Evolutionary conservation across 495 filamentous ascomycete species (phyloP), one percentile per base, ranked within the genome.

Genomic region (Peziza echinospora): DNA sequence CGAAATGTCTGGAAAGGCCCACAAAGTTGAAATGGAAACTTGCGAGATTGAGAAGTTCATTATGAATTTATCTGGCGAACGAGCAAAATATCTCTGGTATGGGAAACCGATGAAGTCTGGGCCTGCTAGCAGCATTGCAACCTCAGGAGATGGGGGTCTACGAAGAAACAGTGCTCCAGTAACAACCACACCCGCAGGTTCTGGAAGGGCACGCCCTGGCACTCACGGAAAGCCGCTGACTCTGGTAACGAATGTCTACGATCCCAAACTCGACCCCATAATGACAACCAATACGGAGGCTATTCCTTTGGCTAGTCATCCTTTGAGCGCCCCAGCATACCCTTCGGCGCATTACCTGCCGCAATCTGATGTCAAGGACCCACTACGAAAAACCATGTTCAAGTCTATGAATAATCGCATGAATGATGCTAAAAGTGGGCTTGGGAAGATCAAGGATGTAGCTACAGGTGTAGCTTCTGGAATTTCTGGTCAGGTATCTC

Each of bases 11-110:
- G 89, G 89, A n/a, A 93, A 94, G 60, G 83, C 73, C 28, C 80
- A 83, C 23, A 91, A 93, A 55, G 84, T 80, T 13, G 87, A 89
- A 49, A 73, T 96, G 26, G 89, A 97, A 63, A 94, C 84, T 2
- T 64, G 81, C 8, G 84, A 94, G 54, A 71, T 97, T 25, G 85
- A 91, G 48, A 78, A 69, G 28, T 89, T 96, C 51, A 69, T 81
- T 24, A 72, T 74, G 47, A 64, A 92, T 25, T 72, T 78, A 0
- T 76, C 71, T 45, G 89, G 89, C 24, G 78, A 82, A 56, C 72
- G 81, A 45, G 68, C 79, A 9, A 94, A 93, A 60, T 96, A 82
- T 79, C 67, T 97, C 8, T 97, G 91, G 91, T 69, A 79, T 44
- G 91, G 91, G 7, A 97, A 92, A 55, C 70, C 78, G 10, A 75